These are phyloP conservation scores for Talaromyces sp. DNA, from an alignment of 2,329 filamentous ascomycete species.

Conservation along the genomic window DNA sequence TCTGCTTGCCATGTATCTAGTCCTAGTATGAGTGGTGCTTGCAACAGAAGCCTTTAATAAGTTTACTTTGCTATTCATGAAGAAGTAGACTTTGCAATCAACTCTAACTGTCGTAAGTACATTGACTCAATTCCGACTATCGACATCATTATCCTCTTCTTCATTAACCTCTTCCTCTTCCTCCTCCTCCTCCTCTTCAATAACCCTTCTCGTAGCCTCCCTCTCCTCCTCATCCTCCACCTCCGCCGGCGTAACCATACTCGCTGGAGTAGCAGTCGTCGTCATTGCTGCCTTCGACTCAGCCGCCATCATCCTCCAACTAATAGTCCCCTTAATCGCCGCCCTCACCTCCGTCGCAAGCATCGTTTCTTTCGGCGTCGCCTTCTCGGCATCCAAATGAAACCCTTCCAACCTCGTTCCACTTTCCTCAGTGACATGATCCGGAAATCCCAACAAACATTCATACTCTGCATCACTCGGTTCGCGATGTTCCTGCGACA, in stretches of 20 bases:
- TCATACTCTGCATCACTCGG: slow-evolving; percentile 33
- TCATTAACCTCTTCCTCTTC: slow-evolving; percentile 15
- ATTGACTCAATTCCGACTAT: not conserved
- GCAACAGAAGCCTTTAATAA: not conserved
- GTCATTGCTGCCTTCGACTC: slow-evolving; percentile 29
- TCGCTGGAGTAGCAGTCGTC: slow-evolving; percentile 22
- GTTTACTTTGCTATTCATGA: not conserved
- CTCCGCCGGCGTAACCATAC: slow-evolving; percentile 11
- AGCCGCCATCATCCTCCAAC: slow-evolving; percentile 21
- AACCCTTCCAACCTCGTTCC: slow-evolving; percentile 21
- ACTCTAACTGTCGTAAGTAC: not conserved
- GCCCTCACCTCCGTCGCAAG: slow-evolving; percentile 34
- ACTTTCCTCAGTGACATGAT: slow-evolving; percentile 24
- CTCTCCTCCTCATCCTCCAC: slow-evolving; percentile 19
- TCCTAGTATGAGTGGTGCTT: not conserved
- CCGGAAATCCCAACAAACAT: slow-evolving; percentile 36
- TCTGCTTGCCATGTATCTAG: slow-evolving; percentile 8
- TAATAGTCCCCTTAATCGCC: slow-evolving; percentile 28
- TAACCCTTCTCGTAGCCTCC: slow-evolving; percentile 11
- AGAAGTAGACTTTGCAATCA: not conserved
- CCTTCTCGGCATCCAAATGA: slow-evolving; percentile 22
- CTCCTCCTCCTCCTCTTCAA: slow-evolving; percentile 21
- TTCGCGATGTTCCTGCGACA: slow-evolving; percentile 42
- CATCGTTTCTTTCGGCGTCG: slow-evolving; percentile 22
- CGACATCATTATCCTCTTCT: slow-evolving; percentile 9